phyloP scores from a whole-genome alignment of 495 filamentous ascomycete species.

The Mytilinidion resinicola region DNA sequence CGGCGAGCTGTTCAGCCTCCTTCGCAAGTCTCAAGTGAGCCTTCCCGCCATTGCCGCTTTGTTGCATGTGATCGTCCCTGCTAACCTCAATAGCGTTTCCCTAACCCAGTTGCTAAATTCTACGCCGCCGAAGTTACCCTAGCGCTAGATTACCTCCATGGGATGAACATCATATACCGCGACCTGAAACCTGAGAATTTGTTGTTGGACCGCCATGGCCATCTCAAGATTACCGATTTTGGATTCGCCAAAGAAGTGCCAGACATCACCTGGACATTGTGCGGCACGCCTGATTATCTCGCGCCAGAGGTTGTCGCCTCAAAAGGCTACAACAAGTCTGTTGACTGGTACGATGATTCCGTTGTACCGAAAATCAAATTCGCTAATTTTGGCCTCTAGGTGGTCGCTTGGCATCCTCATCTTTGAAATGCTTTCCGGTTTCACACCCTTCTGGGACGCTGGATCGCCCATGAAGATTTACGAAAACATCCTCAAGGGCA shows the following conservation, averaged over 20 bases:
- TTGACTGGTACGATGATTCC: constrained; percentile 72
- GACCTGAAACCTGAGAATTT: constrained; percentile 97
- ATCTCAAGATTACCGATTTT: constrained; percentile 98
- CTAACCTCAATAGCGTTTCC: constrained; percentile 67
- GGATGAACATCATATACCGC: constrained; percentile 91
- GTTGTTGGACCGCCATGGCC: constrained; percentile 89
- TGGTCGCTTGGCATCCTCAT: constrained; percentile 98
- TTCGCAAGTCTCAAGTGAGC: constrained; percentile 93
- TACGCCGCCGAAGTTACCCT: constrained; percentile 97
- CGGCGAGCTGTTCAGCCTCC: constrained; percentile 89
- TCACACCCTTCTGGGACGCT: constrained; percentile 97
- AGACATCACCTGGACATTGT: constrained; percentile 98
- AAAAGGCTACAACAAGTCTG: constrained; percentile 98
- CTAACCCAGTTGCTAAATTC: constrained; percentile 97
- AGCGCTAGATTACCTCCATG: constrained; percentile 93
- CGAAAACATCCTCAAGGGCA: constrained; percentile 91
- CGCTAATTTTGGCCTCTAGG: constrained; percentile 46
- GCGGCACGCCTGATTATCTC: constrained; percentile 97
- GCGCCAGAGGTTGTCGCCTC: constrained; percentile 94
- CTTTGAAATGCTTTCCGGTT: constrained; percentile 98
- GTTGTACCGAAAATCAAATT: too few relatives aligned
- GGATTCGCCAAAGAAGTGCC: constrained; percentile 97
- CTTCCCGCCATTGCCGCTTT: neutral
- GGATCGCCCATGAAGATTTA: constrained; percentile 98
- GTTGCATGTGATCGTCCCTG: neutral